Percentiles rank a stretch among this genome's conserved stretches.
These are phyloP conservation scores for Diospyros kaki DNA, from an alignment of 148 eudicot species.

Conservation along the genomic window DNA sequence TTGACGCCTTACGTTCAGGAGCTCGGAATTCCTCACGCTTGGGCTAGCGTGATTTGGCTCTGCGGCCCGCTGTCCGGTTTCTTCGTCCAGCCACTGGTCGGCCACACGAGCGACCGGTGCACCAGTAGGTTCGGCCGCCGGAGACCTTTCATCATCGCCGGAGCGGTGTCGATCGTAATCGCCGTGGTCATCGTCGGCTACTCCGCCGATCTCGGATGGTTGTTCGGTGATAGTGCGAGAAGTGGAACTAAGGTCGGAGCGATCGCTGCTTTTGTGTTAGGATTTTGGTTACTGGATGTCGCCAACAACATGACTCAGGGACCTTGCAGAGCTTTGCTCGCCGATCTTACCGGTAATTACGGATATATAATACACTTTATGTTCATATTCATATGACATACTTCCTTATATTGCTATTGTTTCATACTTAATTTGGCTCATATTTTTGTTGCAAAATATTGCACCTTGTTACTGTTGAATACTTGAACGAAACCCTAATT, in stretches of 20 bases:
- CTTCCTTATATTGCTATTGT: not conserved
- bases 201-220: conserved; percentile 79
- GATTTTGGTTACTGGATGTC: conserved; percentile 32
- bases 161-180: conserved; percentile 40
- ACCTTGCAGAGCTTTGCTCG: conserved; percentile 30
- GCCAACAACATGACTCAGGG: conserved; percentile 30
- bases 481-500: not conserved
- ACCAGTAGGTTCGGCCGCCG: conserved; percentile 66
- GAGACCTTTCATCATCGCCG: conserved; percentile 65
- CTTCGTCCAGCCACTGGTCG: conserved; percentile 83
- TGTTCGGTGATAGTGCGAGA: conserved; percentile 20
- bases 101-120: conserved; percentile 73
- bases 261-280: conserved; percentile 17
- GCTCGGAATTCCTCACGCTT: conserved; percentile 93
- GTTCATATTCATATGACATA: too few species aligned
- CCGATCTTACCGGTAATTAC: conserved; percentile 30
- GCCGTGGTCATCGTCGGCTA: conserved; percentile 62
- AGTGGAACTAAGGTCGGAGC: conserved; percentile 8
- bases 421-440: not conserved
- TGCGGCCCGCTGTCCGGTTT: conserved; percentile 94
- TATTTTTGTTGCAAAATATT: not conserved
- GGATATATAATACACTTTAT: not conserved
- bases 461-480: too few species aligned
- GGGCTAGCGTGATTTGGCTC: conserved; percentile 84
- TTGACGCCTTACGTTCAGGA: conserved; percentile 90